A percentile compares a stretch with the other conserved stretches of the same genome.
Evolutionary conservation across 441 rosid genomes (phyloP).

Genomic region (Croton setiger): DNA sequence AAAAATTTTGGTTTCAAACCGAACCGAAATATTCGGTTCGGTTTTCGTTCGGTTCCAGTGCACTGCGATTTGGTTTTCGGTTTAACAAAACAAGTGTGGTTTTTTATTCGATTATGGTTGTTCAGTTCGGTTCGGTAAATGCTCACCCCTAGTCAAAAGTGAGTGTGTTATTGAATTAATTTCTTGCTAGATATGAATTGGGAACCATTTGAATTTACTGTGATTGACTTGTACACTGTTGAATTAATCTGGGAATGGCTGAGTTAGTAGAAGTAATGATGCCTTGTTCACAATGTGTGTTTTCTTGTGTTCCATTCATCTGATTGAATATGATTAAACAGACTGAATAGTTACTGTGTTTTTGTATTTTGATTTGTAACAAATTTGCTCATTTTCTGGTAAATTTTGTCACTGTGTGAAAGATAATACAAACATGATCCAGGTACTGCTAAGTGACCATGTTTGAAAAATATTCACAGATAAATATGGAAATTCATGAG

Average conservation of each 20-base stretch:
- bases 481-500: neutral
- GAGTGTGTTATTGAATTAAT: too few relatives aligned
- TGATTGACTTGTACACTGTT: constrained; percentile 7
- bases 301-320: neutral
- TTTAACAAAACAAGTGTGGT: too few relatives aligned
- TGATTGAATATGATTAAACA: neutral
- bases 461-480: neutral
- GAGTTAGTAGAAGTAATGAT: neutral
- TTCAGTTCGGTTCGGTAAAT: too few relatives aligned
- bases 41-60: too few relatives aligned
- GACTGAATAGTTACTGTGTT: neutral
- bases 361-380: neutral
- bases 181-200: too few relatives aligned
- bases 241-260: neutral
- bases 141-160: too few relatives aligned
- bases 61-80: too few relatives aligned
- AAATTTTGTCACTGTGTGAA: neutral
- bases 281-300: neutral
- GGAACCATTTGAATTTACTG: neutral
- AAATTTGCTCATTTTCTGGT: neutral
- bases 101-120: too few relatives aligned
- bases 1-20: too few relatives aligned
- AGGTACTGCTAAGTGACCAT: neutral
- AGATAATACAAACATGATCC: neutral
- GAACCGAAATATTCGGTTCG: too few relatives aligned